A percentile compares a stretch with the other conserved stretches of the same genome.
Evolutionary conservation across 2,329 filamentous ascomycete species (phyloP).

Genomic region (Truncatella angustata): DNA sequence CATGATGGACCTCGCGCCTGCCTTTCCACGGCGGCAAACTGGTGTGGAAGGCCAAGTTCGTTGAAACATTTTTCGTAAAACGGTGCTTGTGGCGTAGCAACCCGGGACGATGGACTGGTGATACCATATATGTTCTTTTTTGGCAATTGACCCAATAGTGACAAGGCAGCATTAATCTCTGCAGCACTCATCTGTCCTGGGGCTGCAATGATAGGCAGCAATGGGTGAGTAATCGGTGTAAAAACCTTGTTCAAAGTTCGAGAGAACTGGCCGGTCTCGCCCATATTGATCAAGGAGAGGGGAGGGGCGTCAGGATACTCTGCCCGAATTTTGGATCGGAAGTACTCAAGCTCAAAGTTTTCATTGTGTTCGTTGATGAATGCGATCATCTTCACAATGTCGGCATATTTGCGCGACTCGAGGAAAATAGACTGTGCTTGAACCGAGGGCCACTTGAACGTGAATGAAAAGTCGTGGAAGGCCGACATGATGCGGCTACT

Average conservation of each 20-base stretch:
- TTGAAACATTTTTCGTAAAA: slow-evolving; percentile 87
- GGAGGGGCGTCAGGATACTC: slow-evolving; percentile 69
- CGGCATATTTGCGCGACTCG: slow-evolving; percentile 70
- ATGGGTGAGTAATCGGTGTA: slow-evolving; percentile 82
- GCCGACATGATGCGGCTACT: slow-evolving; percentile 88
- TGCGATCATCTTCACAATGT: slow-evolving; percentile 89
- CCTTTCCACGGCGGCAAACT: slow-evolving; percentile 72
- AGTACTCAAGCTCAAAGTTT: slow-evolving; percentile 89
- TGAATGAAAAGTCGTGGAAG: slow-evolving; percentile 84
- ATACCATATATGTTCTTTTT: slow-evolving; percentile 81
- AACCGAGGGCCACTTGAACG: slow-evolving; percentile 77
- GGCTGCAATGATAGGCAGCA: slow-evolving; percentile 79
- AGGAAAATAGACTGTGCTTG: slow-evolving; percentile 71
- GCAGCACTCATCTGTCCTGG: slow-evolving; percentile 83
- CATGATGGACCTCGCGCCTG: slow-evolving; percentile 62
- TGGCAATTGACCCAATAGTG: slow-evolving; percentile 76
- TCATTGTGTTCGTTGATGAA: slow-evolving; percentile 79
- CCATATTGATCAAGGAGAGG: slow-evolving; percentile 84
- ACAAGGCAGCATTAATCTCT: slow-evolving; percentile 77
- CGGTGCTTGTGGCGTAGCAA: slow-evolving; percentile 68
- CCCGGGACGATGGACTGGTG: slow-evolving; percentile 64
- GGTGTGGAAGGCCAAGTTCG: slow-evolving; percentile 80
- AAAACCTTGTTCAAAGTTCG: slow-evolving; percentile 83
- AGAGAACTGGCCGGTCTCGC: slow-evolving; percentile 80
- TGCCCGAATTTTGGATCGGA: slow-evolving; percentile 71